Conservation (phyloP, 805 yeast genomes). For the Nakazawaea siamensis region DNA sequence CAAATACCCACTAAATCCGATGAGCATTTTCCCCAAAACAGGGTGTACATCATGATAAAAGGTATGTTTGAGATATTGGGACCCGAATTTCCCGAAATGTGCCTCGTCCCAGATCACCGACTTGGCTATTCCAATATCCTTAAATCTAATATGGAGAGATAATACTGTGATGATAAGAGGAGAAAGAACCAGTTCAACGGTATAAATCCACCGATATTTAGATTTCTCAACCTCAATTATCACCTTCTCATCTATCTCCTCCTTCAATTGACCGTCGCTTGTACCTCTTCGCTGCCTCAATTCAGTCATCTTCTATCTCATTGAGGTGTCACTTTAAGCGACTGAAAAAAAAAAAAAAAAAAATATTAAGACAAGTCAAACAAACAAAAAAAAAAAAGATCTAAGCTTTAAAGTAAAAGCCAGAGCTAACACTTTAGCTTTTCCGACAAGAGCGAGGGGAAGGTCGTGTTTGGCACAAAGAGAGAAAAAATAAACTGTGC, state of each 20-base stretch:
- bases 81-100: conserved; percentile 86
- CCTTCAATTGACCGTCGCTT: background rate
- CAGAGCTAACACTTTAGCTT: too few species aligned
- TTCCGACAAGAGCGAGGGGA: too few species aligned
- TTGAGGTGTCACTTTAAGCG: too few species aligned
- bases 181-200: conserved; percentile 11
- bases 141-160: conserved; percentile 49
- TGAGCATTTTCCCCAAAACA: conserved; percentile 75
- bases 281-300: too few species aligned
- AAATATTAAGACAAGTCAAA: too few species aligned
- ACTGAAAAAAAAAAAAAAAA: too few species aligned
- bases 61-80: conserved; percentile 69
- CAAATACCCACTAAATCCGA: conserved; percentile 68
- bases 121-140: conserved; percentile 46
- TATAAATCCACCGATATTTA: background rate
- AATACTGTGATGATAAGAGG: conserved; percentile 35
- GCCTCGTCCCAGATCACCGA: conserved; percentile 91
- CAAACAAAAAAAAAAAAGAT: too few species aligned
- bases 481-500: too few species aligned
- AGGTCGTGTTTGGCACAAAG: too few species aligned
- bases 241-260: background rate
- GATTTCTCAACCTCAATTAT: background rate
- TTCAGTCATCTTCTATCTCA: too few species aligned
- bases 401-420: too few species aligned
- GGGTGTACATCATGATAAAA: conserved; percentile 87